These are phyloP conservation scores for Serendipita sp. DNA, from an alignment of 768 basidiomycete genomes.

Conservation along the genomic window DNA sequence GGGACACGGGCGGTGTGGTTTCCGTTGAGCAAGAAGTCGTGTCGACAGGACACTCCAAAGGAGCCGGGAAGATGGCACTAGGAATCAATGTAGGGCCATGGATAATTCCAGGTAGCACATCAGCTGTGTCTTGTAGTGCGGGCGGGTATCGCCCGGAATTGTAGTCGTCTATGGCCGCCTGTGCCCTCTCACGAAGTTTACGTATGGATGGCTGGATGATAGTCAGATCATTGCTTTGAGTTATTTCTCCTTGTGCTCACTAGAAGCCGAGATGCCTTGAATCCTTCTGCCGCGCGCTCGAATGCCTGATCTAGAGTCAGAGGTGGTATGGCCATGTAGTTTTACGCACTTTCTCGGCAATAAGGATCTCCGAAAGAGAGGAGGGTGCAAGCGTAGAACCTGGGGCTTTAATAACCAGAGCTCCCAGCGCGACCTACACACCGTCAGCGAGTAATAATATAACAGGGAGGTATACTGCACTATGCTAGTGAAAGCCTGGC, in stretches of 20 bases:
- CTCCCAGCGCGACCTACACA: background rate
- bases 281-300: background rate
- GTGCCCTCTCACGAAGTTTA: background rate
- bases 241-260: background rate
- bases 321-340: background rate
- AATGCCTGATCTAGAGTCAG: background rate
- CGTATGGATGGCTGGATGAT: background rate
- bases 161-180: background rate
- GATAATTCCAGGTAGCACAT: background rate
- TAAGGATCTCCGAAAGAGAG: background rate
- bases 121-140: background rate
- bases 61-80: background rate
- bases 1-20: background rate
- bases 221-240: background rate
- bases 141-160: background rate
- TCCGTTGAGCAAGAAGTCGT: background rate
- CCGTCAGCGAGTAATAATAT: background rate
- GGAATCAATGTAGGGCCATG: background rate
- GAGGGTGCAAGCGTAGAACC: slow-evolving; percentile 3
- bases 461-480: background rate
- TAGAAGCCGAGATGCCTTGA: background rate
- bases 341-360: background rate
- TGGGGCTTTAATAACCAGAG: background rate
- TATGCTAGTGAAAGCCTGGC: background rate
- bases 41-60: background rate